phyloP scores from a whole-genome alignment of 208 protist genomes.

The Trypanosoma vivax region DNA sequence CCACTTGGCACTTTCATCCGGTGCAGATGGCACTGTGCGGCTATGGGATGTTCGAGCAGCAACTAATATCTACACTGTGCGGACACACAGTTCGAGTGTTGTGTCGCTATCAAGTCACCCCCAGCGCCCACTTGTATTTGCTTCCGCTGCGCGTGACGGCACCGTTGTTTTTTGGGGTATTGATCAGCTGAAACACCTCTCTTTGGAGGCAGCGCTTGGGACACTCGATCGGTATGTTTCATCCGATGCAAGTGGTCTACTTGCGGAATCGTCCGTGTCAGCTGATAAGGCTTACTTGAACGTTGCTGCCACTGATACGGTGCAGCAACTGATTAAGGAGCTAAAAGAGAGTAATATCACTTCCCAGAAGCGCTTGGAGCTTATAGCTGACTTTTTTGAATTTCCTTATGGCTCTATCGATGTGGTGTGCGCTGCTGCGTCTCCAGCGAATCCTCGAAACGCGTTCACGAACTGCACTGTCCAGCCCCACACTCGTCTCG shows the following conservation, averaged over 20 bases:
- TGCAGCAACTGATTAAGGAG: constrained; percentile 52
- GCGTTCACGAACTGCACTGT: constrained; percentile 34
- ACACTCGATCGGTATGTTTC: constrained; percentile 48
- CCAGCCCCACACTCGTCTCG: constrained; percentile 32
- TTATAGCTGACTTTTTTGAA: constrained; percentile 71
- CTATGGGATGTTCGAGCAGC: constrained; percentile 86
- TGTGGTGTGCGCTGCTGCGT: constrained; percentile 36
- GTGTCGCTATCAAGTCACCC: constrained; percentile 68
- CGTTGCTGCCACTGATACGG: constrained; percentile 41
- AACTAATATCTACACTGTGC: constrained; percentile 48
- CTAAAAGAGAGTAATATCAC: constrained; percentile 33
- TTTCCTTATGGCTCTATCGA: constrained; percentile 63
- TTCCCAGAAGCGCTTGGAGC: constrained; percentile 49
- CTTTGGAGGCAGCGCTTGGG: constrained; percentile 66
- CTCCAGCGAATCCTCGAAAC: constrained; percentile 13
- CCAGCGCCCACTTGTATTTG: constrained; percentile 84
- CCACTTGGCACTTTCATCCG: constrained; percentile 75
- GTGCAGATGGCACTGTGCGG: constrained; percentile 75
- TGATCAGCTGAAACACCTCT: constrained; percentile 52
- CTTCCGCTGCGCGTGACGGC: constrained; percentile 84
- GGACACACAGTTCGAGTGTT: constrained; percentile 86
- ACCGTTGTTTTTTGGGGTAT: constrained; percentile 85
- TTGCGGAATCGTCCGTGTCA: constrained; percentile 26
- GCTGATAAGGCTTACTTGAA: constrained; percentile 16
- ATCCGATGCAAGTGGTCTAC: constrained; percentile 39